phyloP scores from a whole-genome alignment of 345 rosid genomes.

The Linum trigynum region DNA sequence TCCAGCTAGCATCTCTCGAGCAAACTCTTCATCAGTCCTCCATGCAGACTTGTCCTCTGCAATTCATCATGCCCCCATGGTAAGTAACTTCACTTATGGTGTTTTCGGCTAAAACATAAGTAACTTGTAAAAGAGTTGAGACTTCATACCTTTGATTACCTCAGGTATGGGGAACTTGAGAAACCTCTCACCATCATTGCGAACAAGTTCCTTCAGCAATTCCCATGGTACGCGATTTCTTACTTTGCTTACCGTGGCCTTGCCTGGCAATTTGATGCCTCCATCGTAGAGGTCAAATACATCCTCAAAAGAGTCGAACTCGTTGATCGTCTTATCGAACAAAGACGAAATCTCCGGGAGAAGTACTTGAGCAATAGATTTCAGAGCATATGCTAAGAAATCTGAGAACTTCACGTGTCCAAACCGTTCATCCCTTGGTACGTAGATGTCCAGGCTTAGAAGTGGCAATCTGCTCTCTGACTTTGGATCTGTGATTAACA shows the following conservation, averaged over 20 bases:
- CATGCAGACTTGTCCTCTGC: slow-evolving; percentile 53
- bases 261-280: slow-evolving; percentile 39
- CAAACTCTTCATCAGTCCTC: slow-evolving; percentile 71
- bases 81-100: neutral
- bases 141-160: slow-evolving; percentile 59
- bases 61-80: slow-evolving; percentile 3
- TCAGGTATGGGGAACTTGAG: slow-evolving; percentile 76
- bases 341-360: slow-evolving; percentile 57
- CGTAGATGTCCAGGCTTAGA: slow-evolving; percentile 61
- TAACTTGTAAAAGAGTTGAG: neutral
- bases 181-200: slow-evolving; percentile 61
- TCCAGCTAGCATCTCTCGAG: slow-evolving; percentile 62
- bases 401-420: slow-evolving; percentile 71
- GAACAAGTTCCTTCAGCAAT: slow-evolving; percentile 73
- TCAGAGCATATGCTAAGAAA: slow-evolving; percentile 71
- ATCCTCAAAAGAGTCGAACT: slow-evolving; percentile 69
- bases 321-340: slow-evolving; percentile 68
- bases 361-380: slow-evolving; percentile 54
- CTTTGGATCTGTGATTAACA: slow-evolving; percentile 39
- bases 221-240: slow-evolving; percentile 75
- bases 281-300: slow-evolving; percentile 62
- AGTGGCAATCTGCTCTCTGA: slow-evolving; percentile 64
- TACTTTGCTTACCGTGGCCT: slow-evolving; percentile 27
- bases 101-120: neutral
- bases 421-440: slow-evolving; percentile 87